Evolutionary conservation across 345 rosid species (phyloP), one percentile per base, ranked within the genome.

Genomic region (Ceriops tagal): DNA sequence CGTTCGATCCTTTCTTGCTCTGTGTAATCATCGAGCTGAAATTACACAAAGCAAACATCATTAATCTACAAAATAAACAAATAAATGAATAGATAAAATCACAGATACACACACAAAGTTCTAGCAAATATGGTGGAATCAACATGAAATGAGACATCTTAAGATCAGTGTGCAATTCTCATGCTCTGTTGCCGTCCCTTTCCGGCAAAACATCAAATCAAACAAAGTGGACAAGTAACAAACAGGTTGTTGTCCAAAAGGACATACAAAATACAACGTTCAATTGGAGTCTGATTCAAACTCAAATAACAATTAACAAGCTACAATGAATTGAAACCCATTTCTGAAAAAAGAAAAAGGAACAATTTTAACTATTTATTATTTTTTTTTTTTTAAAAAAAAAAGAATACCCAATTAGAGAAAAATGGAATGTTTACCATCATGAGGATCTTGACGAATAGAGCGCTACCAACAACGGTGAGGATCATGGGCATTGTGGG

Each of bases 1-100:
- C 86, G 84, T 74, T 95, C 99, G 64, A 89, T 89, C 80, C 75
- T 83, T 82, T 95, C 97, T 82, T 95, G 96, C 19, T 93, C 88
- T 71, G 82, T 85, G 1, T 89, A 87, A 8, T 89, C 96, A 75
- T 95, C 97, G 8, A 86, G 69, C 97, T 91, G 70, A 71, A 67
- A 65, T 51, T 22, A 35, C 58, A 70, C 4, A 72, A 39, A 49
- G 75, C 18, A 0, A 46, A 73, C 18, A 32, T 26, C 18, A 20
- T 37, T 15, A 26, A 13, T 52, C 16, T 18, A 30, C 49, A 71
- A 52, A n/a, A 39, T 6, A 1, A 57, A n/a, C 6, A n/a, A 5
- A 20, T 5, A 52, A 53, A 5, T 20, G 8, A 53, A 20, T 20
- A 18, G 3, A 18, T 0, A 53, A 53, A 53, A 8, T 3, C 27